Percentiles rank a stretch among this genome's conserved stretches.
Evolutionary conservation across 1,139 yeast genomes (phyloP).

Genomic region (Suhomyces bribrorum): DNA sequence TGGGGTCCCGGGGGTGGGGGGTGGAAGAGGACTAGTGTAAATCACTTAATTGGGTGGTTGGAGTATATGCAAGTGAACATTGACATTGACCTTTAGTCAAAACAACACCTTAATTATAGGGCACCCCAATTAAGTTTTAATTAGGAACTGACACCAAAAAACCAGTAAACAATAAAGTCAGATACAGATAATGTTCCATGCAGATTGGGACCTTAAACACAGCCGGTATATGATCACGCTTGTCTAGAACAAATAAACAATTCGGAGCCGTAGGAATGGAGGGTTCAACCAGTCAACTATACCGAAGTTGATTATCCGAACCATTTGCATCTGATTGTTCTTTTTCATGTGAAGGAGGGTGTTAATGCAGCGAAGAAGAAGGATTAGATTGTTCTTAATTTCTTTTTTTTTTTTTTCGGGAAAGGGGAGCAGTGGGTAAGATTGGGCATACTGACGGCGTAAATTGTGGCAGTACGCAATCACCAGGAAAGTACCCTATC

Average conservation of each 20-base stretch:
- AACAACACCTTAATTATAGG: no score
- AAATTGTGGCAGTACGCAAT: background rate
- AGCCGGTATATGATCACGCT: background rate
- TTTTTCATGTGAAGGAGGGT: conserved; percentile 6
- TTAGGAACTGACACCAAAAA: background rate
- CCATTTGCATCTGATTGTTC: conserved; percentile 1
- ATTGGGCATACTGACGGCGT: background rate
- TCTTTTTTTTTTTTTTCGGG: conserved; percentile 1
- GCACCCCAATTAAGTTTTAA: background rate
- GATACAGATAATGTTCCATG: background rate
- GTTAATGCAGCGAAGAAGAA: conserved; percentile 8
- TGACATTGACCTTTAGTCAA: no score
- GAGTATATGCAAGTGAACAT: no score
- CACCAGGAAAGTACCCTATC: background rate
- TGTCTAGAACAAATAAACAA: background rate
- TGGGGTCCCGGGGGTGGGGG: no score
- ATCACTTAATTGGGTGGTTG: no score
- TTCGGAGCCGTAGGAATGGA: background rate
- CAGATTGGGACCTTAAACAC: background rate
- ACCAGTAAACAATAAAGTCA: background rate
- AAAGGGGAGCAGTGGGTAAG: background rate
- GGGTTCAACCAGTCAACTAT: no score
- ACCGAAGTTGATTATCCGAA: background rate
- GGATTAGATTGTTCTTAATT: conserved; percentile 3
- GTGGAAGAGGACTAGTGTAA: no score